Evolutionary conservation across 148 eudicot genomes (phyloP), one percentile per base, ranked within the genome.

Genomic region (Amaranthus hypochondriacus): DNA sequence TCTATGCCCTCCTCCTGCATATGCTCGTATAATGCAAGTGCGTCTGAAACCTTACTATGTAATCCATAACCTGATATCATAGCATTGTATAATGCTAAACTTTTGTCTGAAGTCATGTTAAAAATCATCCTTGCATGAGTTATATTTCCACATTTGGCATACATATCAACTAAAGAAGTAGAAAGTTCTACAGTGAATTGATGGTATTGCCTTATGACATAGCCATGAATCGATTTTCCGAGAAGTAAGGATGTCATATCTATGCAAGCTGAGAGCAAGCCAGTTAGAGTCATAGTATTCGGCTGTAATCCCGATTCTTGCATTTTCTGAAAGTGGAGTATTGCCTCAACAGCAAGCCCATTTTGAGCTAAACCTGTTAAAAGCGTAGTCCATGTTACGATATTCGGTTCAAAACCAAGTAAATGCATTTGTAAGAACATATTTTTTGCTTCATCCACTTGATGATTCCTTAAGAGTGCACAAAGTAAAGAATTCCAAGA

Each of bases 121-220:
- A 79, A 84, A 6, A 86, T 79, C 49, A n/a, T 74, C 61, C 70
- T 64, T 15, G 89, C 83, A 49, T 74, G 52, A 69, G 69, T 59
- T 75, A 82, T 58, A 59, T 77, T 80, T 75, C 91, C 89, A 59
- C 91, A 88, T 50, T 82, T 83, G 8, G 82, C 80, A 78, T 86
- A 85, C 89, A 88, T 83, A 69, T 88, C 79, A 15, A 80, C 84
- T 72, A 88, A 81, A 70, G 89, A 82, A 74, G 91, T 80, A 4
- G 65, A 77, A 18, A 82, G 60, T 57, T 81, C 81, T 72, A 60
- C 65, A 50, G 82, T 70, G 48, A 77, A 49, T 55, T 28, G 52
- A 59, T 66, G 60, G 42, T 43, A 39, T 50, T 54, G 80, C 77
- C 87, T 76, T 5, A 71, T 48, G 39, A 82, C 39, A 56, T 84